Evolutionary conservation across 179 eudicot species (phyloP).

Genomic region (Kewa caespitosa): DNA sequence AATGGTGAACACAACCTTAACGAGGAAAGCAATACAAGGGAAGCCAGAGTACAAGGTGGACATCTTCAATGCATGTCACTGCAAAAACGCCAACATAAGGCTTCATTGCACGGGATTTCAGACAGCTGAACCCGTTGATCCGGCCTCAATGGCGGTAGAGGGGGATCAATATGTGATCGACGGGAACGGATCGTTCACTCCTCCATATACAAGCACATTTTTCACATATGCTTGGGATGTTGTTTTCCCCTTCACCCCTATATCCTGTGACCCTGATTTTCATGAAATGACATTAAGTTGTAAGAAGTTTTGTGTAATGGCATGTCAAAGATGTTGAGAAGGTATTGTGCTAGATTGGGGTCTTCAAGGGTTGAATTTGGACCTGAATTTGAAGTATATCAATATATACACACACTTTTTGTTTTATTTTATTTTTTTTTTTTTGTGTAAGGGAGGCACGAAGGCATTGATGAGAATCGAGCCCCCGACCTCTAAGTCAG

Average conservation of each 20-base stretch:
- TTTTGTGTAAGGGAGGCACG: no score
- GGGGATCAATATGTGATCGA: background rate
- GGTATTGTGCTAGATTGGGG: no score
- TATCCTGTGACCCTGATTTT: constrained; percentile 14
- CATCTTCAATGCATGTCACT: background rate
- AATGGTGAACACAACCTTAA: background rate
- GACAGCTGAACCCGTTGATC: background rate
- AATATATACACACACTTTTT: no score
- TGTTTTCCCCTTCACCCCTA: background rate
- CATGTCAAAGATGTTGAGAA: no score
- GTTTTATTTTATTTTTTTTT: no score
- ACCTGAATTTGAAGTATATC: no score
- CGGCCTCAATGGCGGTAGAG: background rate
- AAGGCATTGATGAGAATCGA: no score
- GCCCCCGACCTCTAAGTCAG: no score
- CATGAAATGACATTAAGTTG: background rate
- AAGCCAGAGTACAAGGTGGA: background rate
- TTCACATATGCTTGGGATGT: constrained; percentile 9
- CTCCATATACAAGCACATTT: background rate
- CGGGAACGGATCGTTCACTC: constrained; percentile 2
- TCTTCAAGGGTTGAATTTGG: no score
- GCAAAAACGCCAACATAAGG: background rate
- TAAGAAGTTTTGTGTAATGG: no score
- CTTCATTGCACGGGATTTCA: constrained; percentile 19
- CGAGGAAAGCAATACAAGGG: background rate